These are phyloP conservation scores for Pterocarpus santalinus DNA, from an alignment of 306 rosid species.

Conservation along the genomic window DNA sequence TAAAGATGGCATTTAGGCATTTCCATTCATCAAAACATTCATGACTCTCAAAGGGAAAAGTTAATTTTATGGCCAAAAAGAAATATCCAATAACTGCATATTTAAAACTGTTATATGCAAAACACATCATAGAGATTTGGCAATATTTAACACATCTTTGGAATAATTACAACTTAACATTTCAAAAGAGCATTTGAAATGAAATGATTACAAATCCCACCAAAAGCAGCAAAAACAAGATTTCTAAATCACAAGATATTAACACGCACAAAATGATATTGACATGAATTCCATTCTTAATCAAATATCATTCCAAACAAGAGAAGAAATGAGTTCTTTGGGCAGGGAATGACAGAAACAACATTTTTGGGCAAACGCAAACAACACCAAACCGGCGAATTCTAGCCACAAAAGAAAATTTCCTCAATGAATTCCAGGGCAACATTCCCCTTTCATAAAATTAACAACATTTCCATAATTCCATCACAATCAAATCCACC, in stretches of 20 bases:
- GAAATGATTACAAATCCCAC: neutral
- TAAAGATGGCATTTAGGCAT: constrained; percentile 10
- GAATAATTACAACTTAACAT: neutral
- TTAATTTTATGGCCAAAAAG: neutral
- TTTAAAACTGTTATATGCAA: constrained; percentile 3
- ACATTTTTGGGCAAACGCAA: neutral
- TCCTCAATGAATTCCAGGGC: neutral
- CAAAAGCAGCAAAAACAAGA: neutral
- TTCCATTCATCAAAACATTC: constrained; percentile 21
- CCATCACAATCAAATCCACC: neutral
- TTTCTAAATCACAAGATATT: neutral
- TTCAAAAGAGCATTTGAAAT: constrained; percentile 10
- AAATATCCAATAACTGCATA: neutral
- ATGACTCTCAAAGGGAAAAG: neutral
- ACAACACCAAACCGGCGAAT: neutral
- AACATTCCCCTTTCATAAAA: neutral
- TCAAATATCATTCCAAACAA: neutral
- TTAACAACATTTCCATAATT: neutral
- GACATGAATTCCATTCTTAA: neutral
- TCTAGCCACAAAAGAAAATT: neutral
- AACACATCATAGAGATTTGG: constrained; percentile 15
- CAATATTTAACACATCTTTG: constrained; percentile 2
- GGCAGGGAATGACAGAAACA: neutral
- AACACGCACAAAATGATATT: neutral
- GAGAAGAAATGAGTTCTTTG: neutral